Percentiles rank a stretch among this genome's conserved stretches.
Conservation (phyloP, 345 rosid genomes). For the Eucalyptus paniculata region DNA sequence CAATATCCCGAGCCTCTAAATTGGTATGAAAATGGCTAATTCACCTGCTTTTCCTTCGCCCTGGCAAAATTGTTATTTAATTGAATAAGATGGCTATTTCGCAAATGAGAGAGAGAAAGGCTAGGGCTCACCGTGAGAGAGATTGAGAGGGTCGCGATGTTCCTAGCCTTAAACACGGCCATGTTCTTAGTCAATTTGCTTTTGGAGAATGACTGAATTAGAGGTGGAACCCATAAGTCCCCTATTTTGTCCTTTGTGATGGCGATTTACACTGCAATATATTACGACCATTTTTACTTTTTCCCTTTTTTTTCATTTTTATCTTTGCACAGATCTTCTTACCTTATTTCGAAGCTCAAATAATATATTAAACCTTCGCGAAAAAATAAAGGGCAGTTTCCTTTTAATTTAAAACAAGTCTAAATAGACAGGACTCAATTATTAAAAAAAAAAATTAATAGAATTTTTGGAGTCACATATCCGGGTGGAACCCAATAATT, state of each 20-base stretch:
- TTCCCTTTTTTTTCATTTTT: no score
- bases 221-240: not conserved
- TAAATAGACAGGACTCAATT: no score
- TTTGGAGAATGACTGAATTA: not conserved
- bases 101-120: not conserved
- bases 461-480: not conserved
- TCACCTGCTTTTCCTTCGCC: not conserved
- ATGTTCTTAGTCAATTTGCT: not conserved
- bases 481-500: no score
- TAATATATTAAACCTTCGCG: no score
- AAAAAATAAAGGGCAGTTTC: not conserved
- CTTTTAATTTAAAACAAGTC: not conserved
- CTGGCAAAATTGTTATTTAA: not conserved
- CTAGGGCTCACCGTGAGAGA: not conserved
- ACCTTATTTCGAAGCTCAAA: not conserved
- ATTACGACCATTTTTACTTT: no score
- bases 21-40: not conserved
- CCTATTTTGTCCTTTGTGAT: not conserved
- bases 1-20: not conserved
- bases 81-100: not conserved
- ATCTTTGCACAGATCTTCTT: not conserved
- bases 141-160: not conserved
- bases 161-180: not conserved
- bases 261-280: not conserved
- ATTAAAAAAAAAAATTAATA: no score